Percentiles rank a stretch among this genome's conserved stretches.
These are phyloP conservation scores for Clarireedia paspali DNA, from an alignment of 2,329 filamentous ascomycete genomes.

Conservation along the genomic window DNA sequence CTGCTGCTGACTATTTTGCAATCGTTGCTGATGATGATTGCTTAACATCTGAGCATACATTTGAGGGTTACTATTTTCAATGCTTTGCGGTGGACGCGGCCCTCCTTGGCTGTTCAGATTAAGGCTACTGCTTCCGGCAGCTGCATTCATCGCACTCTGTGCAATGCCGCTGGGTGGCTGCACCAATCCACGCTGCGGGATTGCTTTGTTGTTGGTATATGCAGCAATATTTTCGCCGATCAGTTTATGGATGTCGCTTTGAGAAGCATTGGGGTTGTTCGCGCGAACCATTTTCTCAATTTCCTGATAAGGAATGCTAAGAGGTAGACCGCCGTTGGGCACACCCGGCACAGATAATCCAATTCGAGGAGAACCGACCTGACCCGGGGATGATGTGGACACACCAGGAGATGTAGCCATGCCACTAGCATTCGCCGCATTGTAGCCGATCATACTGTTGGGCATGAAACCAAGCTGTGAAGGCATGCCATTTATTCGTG, in stretches of 20 bases:
- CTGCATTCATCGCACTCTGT: slow-evolving; percentile 44
- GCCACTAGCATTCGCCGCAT: slow-evolving; percentile 37
- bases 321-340: slow-evolving; percentile 1
- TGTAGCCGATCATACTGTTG: slow-evolving; percentile 45
- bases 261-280: not conserved
- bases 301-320: not conserved
- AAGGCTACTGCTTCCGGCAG: slow-evolving; percentile 33
- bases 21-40: slow-evolving; percentile 34
- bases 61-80: slow-evolving; percentile 37
- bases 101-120: slow-evolving; percentile 7
- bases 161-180: slow-evolving; percentile 34
- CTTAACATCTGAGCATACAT: slow-evolving; percentile 46
- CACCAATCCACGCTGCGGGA: slow-evolving; percentile 29
- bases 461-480: slow-evolving; percentile 24
- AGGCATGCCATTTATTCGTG: slow-evolving; percentile 28
- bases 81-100: slow-evolving; percentile 16
- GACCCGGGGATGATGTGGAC: slow-evolving; percentile 19
- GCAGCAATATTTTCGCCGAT: slow-evolving; percentile 30
- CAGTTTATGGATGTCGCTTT: slow-evolving; percentile 7
- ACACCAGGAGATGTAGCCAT: slow-evolving; percentile 34
- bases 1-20: slow-evolving; percentile 24
- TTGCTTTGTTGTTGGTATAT: slow-evolving; percentile 3
- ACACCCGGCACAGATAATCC: slow-evolving; percentile 14
- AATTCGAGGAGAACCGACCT: slow-evolving; percentile 26
- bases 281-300: slow-evolving; percentile 3